phyloP scores from a whole-genome alignment of 257 asterid genomes.

The Eucommia ulmoides region DNA sequence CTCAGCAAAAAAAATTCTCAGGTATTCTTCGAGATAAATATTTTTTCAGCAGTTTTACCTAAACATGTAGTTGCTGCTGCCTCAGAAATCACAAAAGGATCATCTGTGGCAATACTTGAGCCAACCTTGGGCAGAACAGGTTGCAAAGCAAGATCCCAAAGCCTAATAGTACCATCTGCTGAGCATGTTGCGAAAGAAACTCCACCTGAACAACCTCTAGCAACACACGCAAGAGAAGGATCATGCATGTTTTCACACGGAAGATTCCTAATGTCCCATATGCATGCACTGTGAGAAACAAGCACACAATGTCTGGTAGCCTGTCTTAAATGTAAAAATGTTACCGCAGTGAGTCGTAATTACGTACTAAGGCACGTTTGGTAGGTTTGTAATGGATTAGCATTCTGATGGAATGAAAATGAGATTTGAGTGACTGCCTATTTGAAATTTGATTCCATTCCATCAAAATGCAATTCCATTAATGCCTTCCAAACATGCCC shows the following conservation, averaged over 20 bases:
- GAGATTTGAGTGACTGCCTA: too few species aligned
- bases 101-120: constrained; percentile 14
- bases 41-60: too few species aligned
- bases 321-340: constrained; percentile 35
- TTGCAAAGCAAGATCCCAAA: constrained; percentile 57
- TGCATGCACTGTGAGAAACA: constrained; percentile 57
- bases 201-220: constrained; percentile 65
- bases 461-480: too few species aligned
- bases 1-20: too few species aligned
- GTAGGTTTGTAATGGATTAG: too few species aligned
- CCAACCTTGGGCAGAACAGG: constrained; percentile 15
- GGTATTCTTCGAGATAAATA: too few species aligned
- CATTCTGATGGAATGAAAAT: too few species aligned
- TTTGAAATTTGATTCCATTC: too few species aligned
- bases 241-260: constrained; percentile 52
- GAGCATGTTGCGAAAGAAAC: constrained; percentile 70
- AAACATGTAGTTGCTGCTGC: constrained; percentile 21
- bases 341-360: constrained; percentile 38
- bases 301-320: constrained; percentile 59
- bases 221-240: constrained; percentile 47
- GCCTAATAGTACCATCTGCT: constrained; percentile 54
- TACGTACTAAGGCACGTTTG: too few species aligned
- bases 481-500: too few species aligned
- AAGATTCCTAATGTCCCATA: constrained; percentile 55
- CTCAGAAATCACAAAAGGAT: constrained; percentile 11